Percentiles rank a stretch among this genome's conserved stretches.
phyloP scores from a whole-genome alignment of 805 yeast species.

The Suhomyces sp. region DNA sequence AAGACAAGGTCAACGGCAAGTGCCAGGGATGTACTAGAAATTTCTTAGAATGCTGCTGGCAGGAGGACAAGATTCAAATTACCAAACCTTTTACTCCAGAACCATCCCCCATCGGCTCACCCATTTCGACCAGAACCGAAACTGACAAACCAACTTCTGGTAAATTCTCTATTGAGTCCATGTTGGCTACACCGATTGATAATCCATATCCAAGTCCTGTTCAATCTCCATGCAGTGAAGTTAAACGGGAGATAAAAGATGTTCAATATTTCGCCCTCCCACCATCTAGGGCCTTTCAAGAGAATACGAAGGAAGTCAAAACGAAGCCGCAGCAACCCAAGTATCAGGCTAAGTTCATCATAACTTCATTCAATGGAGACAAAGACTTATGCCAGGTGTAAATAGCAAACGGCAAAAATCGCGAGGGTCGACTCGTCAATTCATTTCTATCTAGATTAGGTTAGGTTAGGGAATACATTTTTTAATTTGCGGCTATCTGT shows the following conservation, averaged over 20 bases:
- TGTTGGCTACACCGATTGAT: conserved; percentile 15
- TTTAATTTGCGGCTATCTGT: conserved; percentile 9
- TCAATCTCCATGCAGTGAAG: conserved; percentile 23
- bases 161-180: conserved; percentile 12
- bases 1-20: conserved; percentile 40
- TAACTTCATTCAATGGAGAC: conserved; percentile 32
- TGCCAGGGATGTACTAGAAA: conserved; percentile 46
- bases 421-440: background rate
- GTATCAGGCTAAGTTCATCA: conserved; percentile 22
- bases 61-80: conserved; percentile 15
- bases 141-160: conserved; percentile 1
- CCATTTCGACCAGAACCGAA: background rate
- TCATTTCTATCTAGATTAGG: background rate
- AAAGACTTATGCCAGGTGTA: conserved; percentile 25
- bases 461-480: background rate
- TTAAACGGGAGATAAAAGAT: conserved; percentile 17
- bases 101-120: conserved; percentile 7
- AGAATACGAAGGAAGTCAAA: background rate
- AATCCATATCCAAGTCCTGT: conserved; percentile 33
- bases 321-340: background rate
- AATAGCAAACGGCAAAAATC: background rate
- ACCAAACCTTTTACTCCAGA: conserved; percentile 2
- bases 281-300: conserved; percentile 8
- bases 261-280: conserved; percentile 17
- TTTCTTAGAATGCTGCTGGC: conserved; percentile 45